Conservation (phyloP, 2,329 filamentous ascomycete genomes). For the Monosporascus ibericus region DNA sequence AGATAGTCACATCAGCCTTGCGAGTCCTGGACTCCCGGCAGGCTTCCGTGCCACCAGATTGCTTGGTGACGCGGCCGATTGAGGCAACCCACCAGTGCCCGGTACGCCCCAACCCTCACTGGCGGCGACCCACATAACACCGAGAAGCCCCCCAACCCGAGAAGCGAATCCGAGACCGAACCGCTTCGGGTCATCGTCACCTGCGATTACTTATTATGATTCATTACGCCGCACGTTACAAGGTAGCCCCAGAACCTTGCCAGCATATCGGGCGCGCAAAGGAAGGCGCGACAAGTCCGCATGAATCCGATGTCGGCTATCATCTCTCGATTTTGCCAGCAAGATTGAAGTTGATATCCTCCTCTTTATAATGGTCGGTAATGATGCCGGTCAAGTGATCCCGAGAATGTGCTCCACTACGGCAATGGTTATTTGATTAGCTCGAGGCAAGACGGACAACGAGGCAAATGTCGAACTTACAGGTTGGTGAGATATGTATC, state of each 20-base stretch:
- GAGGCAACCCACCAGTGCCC: not conserved
- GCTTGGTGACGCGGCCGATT: slow-evolving; percentile 13
- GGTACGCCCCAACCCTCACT: not conserved
- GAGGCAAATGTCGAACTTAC: slow-evolving; percentile 38
- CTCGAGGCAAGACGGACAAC: slow-evolving; percentile 1
- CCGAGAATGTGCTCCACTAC: slow-evolving; percentile 35
- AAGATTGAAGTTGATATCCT: slow-evolving; percentile 60
- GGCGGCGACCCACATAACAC: not conserved
- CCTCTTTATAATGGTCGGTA: slow-evolving; percentile 67
- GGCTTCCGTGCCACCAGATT: slow-evolving; percentile 5
- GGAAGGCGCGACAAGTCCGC: not conserved
- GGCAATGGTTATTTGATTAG: slow-evolving; percentile 1
- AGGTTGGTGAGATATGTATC: slow-evolving; percentile 83
- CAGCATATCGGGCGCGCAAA: not conserved
- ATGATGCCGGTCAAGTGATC: slow-evolving; percentile 70
- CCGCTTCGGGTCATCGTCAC: too few relatives aligned
- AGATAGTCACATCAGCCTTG: not conserved
- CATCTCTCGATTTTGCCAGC: slow-evolving; percentile 30
- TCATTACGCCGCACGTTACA: not conserved
- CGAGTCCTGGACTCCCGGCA: slow-evolving; percentile 2
- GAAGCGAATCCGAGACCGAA: too few relatives aligned
- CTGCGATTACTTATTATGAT: not conserved
- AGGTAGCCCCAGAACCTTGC: too few relatives aligned
- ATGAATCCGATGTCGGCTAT: slow-evolving; percentile 3
- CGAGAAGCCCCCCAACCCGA: too few relatives aligned